These are phyloP conservation scores for Kalaharituber pfeilii DNA, from an alignment of 2,329 filamentous ascomycete genomes.

Conservation along the genomic window DNA sequence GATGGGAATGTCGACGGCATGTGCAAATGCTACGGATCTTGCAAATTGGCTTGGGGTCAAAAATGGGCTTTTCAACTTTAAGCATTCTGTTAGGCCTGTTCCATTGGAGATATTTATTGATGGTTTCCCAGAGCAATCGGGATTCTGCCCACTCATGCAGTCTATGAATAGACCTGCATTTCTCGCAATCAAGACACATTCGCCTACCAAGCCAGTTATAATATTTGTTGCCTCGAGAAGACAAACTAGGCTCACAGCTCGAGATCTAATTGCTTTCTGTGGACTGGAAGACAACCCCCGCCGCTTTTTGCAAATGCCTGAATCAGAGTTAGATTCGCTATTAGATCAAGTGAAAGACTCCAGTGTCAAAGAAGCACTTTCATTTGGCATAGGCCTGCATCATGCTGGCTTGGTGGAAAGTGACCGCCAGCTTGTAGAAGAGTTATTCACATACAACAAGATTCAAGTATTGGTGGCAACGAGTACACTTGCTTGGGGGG, in stretches of 20 bases:
- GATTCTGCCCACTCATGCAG: constrained; percentile 96
- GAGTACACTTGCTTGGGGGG: constrained; percentile 87
- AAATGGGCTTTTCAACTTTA: constrained; percentile 81
- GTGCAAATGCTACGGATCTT: constrained; percentile 83
- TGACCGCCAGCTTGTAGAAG: constrained; percentile 77
- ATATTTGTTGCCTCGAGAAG: constrained; percentile 92
- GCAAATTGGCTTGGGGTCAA: constrained; percentile 96
- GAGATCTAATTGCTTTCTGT: constrained; percentile 91
- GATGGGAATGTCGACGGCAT: constrained; percentile 97
- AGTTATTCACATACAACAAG: constrained; percentile 93
- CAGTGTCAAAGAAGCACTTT: constrained; percentile 78
- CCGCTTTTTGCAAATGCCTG: constrained; percentile 81
- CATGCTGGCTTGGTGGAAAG: constrained; percentile 93
- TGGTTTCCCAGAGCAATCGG: constrained; percentile 83
- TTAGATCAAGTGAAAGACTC: constrained; percentile 85
- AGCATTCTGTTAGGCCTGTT: constrained; percentile 89
- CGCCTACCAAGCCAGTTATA: constrained; percentile 90
- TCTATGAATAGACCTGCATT: constrained; percentile 98
- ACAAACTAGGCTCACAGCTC: constrained; percentile 86
- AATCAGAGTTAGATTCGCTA: constrained; percentile 80
- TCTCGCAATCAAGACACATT: constrained; percentile 88
- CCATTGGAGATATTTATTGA: constrained; percentile 94
- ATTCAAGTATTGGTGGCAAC: constrained; percentile 94
- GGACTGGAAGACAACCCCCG: constrained; percentile 97
- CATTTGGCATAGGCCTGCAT: constrained; percentile 91